phyloP scores from a whole-genome alignment of 331 rosid genomes.

The Pyracantha coccinea region DNA sequence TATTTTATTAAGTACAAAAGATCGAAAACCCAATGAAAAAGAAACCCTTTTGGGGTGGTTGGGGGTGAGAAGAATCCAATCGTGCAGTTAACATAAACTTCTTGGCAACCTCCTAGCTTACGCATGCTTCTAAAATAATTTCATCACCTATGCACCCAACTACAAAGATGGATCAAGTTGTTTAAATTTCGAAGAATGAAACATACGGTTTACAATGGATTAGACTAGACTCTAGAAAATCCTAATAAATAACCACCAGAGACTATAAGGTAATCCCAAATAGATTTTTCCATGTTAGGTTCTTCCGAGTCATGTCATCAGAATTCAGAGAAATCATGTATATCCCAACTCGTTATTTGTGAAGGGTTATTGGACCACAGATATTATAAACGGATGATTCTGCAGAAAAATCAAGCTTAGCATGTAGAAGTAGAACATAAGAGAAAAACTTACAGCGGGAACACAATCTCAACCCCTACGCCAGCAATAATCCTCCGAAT shows the following conservation, averaged over 20 bases:
- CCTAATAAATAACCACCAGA: background rate
- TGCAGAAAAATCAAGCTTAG: no score
- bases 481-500: constrained; percentile 90
- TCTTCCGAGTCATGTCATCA: background rate
- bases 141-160: background rate
- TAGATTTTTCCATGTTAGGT: background rate
- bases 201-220: background rate
- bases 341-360: background rate
- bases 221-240: no score
- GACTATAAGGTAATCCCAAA: background rate
- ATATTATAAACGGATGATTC: no score
- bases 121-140: background rate
- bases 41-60: background rate
- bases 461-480: constrained; percentile 85
- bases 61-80: background rate
- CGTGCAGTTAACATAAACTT: background rate
- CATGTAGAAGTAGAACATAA: background rate
- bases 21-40: no score
- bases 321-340: background rate
- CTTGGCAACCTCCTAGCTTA: background rate
- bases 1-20: background rate
- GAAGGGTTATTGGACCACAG: no score
- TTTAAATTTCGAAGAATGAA: background rate
- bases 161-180: background rate
- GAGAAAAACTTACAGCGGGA: constrained; percentile 63